These are phyloP conservation scores for Naganishia sp. DNA, from an alignment of 1,284 basidiomycete genomes.

Conservation along the genomic window DNA sequence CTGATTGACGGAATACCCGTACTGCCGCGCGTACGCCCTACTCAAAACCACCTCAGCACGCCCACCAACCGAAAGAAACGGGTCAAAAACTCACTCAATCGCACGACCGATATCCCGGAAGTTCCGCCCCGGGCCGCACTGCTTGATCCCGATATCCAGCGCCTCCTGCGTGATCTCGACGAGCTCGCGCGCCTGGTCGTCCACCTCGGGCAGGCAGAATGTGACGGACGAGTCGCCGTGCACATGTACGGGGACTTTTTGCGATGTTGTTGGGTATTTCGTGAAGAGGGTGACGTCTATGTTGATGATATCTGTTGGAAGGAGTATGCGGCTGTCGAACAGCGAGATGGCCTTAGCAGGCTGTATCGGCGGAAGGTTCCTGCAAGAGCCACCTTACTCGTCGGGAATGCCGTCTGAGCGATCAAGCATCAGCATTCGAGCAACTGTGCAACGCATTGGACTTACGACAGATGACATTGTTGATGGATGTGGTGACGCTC, in stretches of 20 bases:
- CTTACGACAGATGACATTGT: slow-evolving; percentile 64
- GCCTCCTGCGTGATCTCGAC: slow-evolving; percentile 66
- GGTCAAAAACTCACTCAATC: slow-evolving; percentile 62
- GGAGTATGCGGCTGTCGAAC: slow-evolving; percentile 66
- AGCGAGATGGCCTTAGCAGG: not conserved
- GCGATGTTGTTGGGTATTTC: not conserved
- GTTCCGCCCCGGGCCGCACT: slow-evolving; percentile 72
- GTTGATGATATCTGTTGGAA: slow-evolving; percentile 79
- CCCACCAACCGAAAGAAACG: not conserved
- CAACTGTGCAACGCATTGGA: slow-evolving; percentile 6
- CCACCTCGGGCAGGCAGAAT: slow-evolving; percentile 75
- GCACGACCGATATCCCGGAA: slow-evolving; percentile 74
- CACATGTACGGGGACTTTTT: slow-evolving; percentile 51
- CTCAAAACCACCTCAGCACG: not conserved
- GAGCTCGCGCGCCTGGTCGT: slow-evolving; percentile 66
- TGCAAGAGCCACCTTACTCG: slow-evolving; percentile 58
- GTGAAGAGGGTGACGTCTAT: slow-evolving; percentile 76
- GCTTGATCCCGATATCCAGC: slow-evolving; percentile 68
- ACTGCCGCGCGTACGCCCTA: slow-evolving; percentile 49
- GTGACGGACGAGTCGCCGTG: slow-evolving; percentile 85
- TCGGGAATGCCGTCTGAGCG: slow-evolving; percentile 61
- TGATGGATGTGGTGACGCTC: slow-evolving; percentile 77
- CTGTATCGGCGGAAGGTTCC: not conserved
- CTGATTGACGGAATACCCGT: slow-evolving; percentile 66
- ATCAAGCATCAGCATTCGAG: not conserved